phyloP scores from a whole-genome alignment of 192 early-diverging fungal genomes.

The Entomortierella lignicola region DNA sequence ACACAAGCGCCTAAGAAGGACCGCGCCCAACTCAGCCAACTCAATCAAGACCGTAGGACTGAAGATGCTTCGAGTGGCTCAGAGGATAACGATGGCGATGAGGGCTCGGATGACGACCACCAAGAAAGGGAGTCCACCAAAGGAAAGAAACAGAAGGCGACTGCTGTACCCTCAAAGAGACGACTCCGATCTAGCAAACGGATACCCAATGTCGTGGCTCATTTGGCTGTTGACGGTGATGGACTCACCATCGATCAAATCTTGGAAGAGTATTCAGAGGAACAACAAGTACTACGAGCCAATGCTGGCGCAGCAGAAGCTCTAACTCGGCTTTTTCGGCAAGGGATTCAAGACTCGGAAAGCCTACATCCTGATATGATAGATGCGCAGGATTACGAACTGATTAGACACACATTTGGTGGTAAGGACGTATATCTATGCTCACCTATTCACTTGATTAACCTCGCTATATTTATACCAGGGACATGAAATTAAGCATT shows the following conservation, averaged over 20 bases:
- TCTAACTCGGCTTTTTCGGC: constrained; percentile 26
- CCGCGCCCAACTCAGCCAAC: background rate
- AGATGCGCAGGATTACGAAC: constrained; percentile 36
- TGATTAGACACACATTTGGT: constrained; percentile 48
- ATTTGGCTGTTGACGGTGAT: constrained; percentile 16
- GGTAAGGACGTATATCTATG: constrained; percentile 13
- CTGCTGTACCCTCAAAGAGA: constrained; percentile 12
- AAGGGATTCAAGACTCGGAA: constrained; percentile 38
- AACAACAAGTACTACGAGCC: constrained; percentile 32
- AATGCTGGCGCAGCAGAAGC: constrained; percentile 36
- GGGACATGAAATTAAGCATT: background rate
- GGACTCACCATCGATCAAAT: constrained; percentile 20
- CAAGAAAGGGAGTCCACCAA: constrained; percentile 11
- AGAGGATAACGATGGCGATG: constrained; percentile 15
- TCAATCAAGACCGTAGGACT: constrained; percentile 18
- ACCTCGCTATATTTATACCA: background rate
- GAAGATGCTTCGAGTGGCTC: constrained; percentile 29
- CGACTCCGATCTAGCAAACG: constrained; percentile 37
- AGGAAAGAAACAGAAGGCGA: constrained; percentile 4
- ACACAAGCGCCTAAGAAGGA: background rate
- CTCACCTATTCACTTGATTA: background rate
- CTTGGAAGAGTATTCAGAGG: constrained; percentile 21
- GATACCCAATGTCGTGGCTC: constrained; percentile 14
- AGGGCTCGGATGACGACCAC: constrained; percentile 27
- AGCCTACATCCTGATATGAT: constrained; percentile 34